A percentile compares a stretch with the other conserved stretches of the same genome.
phyloP scores from a whole-genome alignment of 2,329 filamentous ascomycete species.

The Colletotrichum paranaense region DNA sequence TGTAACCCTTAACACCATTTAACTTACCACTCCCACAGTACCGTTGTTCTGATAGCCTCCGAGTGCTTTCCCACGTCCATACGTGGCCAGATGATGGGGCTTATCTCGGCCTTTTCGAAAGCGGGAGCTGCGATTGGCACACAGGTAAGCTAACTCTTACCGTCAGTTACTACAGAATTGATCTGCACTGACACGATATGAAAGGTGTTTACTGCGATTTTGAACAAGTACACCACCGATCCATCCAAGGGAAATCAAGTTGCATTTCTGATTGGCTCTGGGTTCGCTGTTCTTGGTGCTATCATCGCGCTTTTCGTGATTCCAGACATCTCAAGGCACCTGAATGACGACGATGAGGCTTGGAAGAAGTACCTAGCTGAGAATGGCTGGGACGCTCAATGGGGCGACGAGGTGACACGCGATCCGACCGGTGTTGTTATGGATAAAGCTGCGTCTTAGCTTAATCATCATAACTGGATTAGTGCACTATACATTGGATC shows the following conservation, averaged over 20 bases:
- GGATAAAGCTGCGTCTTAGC: slow-evolving; percentile 21
- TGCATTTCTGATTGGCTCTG: slow-evolving; percentile 62
- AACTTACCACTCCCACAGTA: slow-evolving; percentile 37
- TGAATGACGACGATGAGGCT: slow-evolving; percentile 44
- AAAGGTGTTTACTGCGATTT: slow-evolving; percentile 60
- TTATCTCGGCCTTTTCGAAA: slow-evolving; percentile 59
- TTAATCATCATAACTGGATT: not conserved
- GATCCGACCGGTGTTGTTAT: slow-evolving; percentile 37
- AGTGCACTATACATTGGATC: not conserved
- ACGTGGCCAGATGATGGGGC: slow-evolving; percentile 60
- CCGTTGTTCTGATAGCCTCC: slow-evolving; percentile 51
- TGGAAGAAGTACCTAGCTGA: slow-evolving; percentile 44
- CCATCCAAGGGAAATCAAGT: slow-evolving; percentile 58
- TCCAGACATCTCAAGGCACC: slow-evolving; percentile 45
- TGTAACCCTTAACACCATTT: not conserved
- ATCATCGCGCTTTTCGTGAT: slow-evolving; percentile 57
- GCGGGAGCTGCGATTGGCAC: slow-evolving; percentile 62
- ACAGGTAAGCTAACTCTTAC: slow-evolving; percentile 37
- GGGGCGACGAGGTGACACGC: slow-evolving; percentile 42
- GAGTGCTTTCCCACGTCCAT: slow-evolving; percentile 63
- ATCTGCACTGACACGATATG: not conserved
- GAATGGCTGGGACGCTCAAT: slow-evolving; percentile 43
- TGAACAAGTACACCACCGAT: slow-evolving; percentile 52
- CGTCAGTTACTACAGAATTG: not conserved
- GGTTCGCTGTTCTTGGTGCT: slow-evolving; percentile 58